Base-by-base conservation (phyloP, 2,329 filamentous ascomycete genomes). In the Cercospora janseana region DNA sequence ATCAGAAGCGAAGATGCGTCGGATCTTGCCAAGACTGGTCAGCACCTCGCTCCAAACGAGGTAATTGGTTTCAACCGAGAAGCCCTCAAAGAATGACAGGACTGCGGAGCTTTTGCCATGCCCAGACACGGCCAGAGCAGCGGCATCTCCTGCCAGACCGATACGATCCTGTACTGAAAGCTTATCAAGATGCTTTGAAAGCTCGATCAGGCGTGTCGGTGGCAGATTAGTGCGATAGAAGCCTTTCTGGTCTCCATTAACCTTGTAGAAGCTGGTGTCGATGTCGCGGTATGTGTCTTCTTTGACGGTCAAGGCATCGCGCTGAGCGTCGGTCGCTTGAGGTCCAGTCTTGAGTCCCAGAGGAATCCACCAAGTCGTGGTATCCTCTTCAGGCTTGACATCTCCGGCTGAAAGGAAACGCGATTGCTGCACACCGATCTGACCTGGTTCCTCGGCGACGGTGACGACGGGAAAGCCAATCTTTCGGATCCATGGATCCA, bases 201-300 rank as follows among this genome's bases (percentile, higher is more conserved):
- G 82, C 72, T 89, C 89, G 29, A 80, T 81, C 31, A 98, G 79
- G 40, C 92, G 83, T 56, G 82, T 77, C n/a, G 88, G 83, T 4
- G 93, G 89, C 66, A 97, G 95, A 71, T 95, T 95, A 41, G 92
- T 93, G 54, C 91, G 82, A 73, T 94, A 97, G 71, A 87, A 96
- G 20, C 90, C 92, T 44, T 85, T 90, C 51, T 92, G 87, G 48
- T 92, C 83, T 54, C 85, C 83, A 75, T 98, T 98, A 63, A 98
- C 77, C 74, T 95, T 94, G 75, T 97, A 98, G 69, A 95, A 96
- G 29, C 81, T 79, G 37, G 85, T 79, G 59, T 89, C 81, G 50
- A 95, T 75, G 53, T 86, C 84, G 41, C 79, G 77, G 50, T 97
- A 80, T 9, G 82, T 90, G 48, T 89, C 84, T 60, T 87, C 79